These are phyloP conservation scores for Cylindrodendrum hubeiense DNA, from an alignment of 2,329 filamentous ascomycete genomes.

Conservation along the genomic window DNA sequence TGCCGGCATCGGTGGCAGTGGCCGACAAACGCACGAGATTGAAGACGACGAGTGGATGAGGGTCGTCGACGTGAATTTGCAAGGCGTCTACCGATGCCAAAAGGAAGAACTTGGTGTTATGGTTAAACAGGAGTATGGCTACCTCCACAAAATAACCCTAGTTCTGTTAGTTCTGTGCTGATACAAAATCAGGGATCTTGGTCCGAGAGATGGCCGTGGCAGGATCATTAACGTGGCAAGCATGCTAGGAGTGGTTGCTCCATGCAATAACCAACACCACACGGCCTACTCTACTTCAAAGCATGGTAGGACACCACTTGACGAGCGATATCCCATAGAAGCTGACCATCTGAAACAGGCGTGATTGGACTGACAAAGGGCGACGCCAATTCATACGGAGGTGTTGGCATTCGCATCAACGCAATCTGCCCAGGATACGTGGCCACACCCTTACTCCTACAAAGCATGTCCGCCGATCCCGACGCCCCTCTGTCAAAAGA, in stretches of 20 bases:
- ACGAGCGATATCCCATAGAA: background rate
- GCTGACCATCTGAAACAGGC: constrained; percentile 27
- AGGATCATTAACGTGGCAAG: constrained; percentile 67
- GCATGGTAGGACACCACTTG: constrained; percentile 52
- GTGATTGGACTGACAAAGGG: constrained; percentile 66
- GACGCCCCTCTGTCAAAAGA: constrained; percentile 52
- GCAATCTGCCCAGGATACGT: constrained; percentile 69
- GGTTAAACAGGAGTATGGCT: constrained; percentile 59
- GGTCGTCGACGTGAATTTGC: constrained; percentile 65
- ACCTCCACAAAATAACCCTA: background rate
- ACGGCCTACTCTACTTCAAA: constrained; percentile 65
- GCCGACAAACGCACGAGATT: constrained; percentile 58
- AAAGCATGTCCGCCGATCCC: constrained; percentile 36
- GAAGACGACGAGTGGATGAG: constrained; percentile 61
- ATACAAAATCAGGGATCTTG: constrained; percentile 47
- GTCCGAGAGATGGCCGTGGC: constrained; percentile 57
- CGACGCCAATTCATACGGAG: constrained; percentile 65
- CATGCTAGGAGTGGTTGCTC: constrained; percentile 62
- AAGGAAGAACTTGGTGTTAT: constrained; percentile 64
- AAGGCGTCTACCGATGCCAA: constrained; percentile 69
- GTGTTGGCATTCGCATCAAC: constrained; percentile 68
- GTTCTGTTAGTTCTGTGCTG: background rate
- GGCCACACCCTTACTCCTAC: constrained; percentile 54
- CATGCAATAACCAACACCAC: constrained; percentile 50
- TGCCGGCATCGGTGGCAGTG: constrained; percentile 61